Conservation (phyloP, 257 asterid species). For the Plectranthus barbatus region DNA sequence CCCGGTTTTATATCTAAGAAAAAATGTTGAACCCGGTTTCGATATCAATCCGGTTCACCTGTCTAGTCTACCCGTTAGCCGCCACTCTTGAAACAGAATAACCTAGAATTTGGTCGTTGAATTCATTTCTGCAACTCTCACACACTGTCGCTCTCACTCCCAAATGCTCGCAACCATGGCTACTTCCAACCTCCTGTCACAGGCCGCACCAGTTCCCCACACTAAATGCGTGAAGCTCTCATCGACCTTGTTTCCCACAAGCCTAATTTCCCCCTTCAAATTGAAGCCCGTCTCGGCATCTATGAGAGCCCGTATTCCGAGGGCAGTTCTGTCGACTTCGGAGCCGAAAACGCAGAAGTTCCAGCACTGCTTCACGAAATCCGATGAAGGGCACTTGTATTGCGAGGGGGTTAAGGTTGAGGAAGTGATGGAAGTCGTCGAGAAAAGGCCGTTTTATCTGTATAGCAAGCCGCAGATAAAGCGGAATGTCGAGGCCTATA, state of each 20-base stretch:
- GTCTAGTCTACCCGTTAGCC: too few relatives aligned
- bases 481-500: slow-evolving; percentile 80
- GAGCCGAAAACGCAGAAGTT: slow-evolving; percentile 55
- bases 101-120: slow-evolving; percentile 14
- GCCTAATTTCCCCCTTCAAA: slow-evolving; percentile 30
- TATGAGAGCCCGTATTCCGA: slow-evolving; percentile 18
- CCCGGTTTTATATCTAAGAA: too few relatives aligned
- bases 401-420: slow-evolving; percentile 72
- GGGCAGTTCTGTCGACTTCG: slow-evolving; percentile 51
- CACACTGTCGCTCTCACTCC: neutral
- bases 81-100: neutral
- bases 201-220: slow-evolving; percentile 21
- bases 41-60: too few relatives aligned
- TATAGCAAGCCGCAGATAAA: slow-evolving; percentile 84
- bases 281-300: slow-evolving; percentile 35
- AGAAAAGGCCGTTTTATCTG: slow-evolving; percentile 76
- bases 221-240: slow-evolving; percentile 17
- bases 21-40: too few relatives aligned
- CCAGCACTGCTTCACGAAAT: slow-evolving; percentile 70
- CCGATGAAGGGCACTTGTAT: slow-evolving; percentile 63
- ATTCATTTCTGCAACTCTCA: neutral
- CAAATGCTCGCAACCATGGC: slow-evolving; percentile 45
- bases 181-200: slow-evolving; percentile 52
- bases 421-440: slow-evolving; percentile 59
- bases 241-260: slow-evolving; percentile 13